A percentile compares a stretch with the other conserved stretches of the same genome.
Evolutionary conservation across 768 basidiomycete species (phyloP).

Genomic region (Serendipita vermifera): DNA sequence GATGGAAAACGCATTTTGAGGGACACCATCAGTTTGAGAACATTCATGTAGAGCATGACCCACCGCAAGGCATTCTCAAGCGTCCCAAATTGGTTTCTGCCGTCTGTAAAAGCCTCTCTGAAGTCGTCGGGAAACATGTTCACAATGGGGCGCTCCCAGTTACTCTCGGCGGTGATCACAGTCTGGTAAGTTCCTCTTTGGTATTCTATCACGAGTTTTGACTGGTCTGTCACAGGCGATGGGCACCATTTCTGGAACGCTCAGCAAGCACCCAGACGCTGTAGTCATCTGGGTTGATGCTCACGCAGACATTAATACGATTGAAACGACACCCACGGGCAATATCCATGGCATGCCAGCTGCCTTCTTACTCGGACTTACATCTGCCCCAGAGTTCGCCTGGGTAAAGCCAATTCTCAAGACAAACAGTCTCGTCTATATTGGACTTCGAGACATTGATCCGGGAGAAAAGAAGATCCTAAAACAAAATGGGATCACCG

Average conservation of each 20-base stretch:
- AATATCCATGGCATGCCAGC: slow-evolving; percentile 99
- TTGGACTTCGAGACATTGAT: slow-evolving; percentile 91
- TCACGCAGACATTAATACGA: slow-evolving; percentile 93
- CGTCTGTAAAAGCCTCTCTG: slow-evolving; percentile 69
- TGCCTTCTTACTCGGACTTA: slow-evolving; percentile 70
- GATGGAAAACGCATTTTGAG: slow-evolving; percentile 83
- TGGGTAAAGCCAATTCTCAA: slow-evolving; percentile 50
- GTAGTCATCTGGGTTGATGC: slow-evolving; percentile 90
- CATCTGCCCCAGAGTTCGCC: slow-evolving; percentile 30
- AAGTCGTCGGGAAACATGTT: slow-evolving; percentile 59
- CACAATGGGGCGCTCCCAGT: slow-evolving; percentile 71
- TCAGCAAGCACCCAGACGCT: slow-evolving; percentile 65
- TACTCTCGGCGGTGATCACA: slow-evolving; percentile 94
- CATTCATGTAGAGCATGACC: slow-evolving; percentile 47
- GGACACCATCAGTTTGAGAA: slow-evolving; percentile 84
- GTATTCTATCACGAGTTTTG: slow-evolving; percentile 6
- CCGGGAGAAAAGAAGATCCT: slow-evolving; percentile 77
- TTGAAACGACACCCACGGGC: slow-evolving; percentile 57
- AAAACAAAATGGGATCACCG: slow-evolving; percentile 72
- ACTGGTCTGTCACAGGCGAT: slow-evolving; percentile 43
- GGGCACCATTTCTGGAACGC: slow-evolving; percentile 87
- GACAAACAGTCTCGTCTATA: slow-evolving; percentile 79
- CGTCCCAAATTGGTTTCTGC: slow-evolving; percentile 78
- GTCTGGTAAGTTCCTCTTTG: slow-evolving; percentile 43
- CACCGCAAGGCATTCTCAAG: slow-evolving; percentile 79